These are phyloP conservation scores for Suillus ampliporus DNA, from an alignment of 768 basidiomycete genomes.

Conservation along the genomic window DNA sequence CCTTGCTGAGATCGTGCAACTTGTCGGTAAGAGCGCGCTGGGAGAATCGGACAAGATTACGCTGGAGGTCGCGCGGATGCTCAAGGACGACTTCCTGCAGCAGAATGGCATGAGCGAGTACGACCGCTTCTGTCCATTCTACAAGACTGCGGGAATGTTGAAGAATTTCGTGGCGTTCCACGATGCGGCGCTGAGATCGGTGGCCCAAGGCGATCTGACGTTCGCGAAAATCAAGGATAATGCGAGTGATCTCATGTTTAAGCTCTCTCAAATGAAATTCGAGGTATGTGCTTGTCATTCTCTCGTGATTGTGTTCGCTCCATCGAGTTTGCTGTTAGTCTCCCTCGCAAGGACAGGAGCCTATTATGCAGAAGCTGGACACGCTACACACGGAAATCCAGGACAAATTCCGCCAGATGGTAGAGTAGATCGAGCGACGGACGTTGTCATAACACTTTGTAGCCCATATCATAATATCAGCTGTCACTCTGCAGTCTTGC, in stretches of 20 bases:
- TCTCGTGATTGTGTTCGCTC: conserved; percentile 1
- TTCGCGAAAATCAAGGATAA: conserved; percentile 89
- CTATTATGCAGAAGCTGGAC: conserved; percentile 83
- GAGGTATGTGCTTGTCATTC: conserved; percentile 61
- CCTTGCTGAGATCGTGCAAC: conserved; percentile 97
- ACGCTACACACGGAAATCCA: conserved; percentile 83
- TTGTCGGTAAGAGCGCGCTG: conserved; percentile 98
- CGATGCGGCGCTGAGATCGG: conserved; percentile 86
- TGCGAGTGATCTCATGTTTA: conserved; percentile 88
- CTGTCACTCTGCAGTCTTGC: background rate
- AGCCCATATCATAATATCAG: conserved; percentile 28
- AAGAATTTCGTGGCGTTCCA: conserved; percentile 94
- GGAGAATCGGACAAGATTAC: conserved; percentile 99
- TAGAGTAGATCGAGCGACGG: conserved; percentile 54
- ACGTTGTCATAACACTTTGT: conserved; percentile 19
- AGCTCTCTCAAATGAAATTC: conserved; percentile 99
- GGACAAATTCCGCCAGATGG: conserved; percentile 89
- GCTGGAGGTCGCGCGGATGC: conserved; percentile 94
- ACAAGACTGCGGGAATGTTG: conserved; percentile 97
- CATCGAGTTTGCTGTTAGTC: conserved; percentile 52
- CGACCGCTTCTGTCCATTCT: conserved; percentile 97
- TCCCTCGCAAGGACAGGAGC: conserved; percentile 89
- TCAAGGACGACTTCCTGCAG: conserved; percentile 97
- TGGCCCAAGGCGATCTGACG: conserved; percentile 81
- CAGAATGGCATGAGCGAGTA: conserved; percentile 99